A percentile compares a stretch with the other conserved stretches of the same genome.
Conservation (phyloP, 768 basidiomycete genomes). For the Amanita jacksonii region DNA sequence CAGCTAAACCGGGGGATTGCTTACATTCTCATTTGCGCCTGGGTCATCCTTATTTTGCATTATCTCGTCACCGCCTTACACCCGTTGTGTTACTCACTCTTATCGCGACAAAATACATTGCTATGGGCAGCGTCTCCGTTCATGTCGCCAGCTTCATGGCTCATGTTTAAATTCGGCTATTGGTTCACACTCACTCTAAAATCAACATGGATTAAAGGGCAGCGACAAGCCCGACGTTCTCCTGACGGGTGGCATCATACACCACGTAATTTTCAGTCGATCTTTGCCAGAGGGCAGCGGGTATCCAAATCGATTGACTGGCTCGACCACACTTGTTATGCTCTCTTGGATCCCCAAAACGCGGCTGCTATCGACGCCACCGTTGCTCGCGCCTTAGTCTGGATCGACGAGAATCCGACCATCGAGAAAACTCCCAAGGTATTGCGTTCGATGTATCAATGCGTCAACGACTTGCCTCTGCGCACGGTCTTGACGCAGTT, state of each 20-base stretch:
- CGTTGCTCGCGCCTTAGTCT: neutral
- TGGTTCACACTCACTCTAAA: neutral
- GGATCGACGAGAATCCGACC: neutral
- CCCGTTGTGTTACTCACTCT: neutral
- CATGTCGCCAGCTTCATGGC: neutral
- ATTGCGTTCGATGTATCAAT: neutral
- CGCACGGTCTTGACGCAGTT: neutral
- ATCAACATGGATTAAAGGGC: no score
- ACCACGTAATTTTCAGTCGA: neutral
- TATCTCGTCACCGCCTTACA: neutral
- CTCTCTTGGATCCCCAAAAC: neutral
- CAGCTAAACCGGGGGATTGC: neutral
- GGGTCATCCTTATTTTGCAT: neutral
- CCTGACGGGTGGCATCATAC: neutral
- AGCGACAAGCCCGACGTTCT: neutral
- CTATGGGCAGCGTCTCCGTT: neutral
- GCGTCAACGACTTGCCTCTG: neutral
- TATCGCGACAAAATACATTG: neutral
- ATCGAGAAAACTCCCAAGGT: neutral
- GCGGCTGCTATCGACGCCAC: neutral
- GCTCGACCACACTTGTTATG: conserved; percentile 1
- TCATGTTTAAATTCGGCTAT: neutral
- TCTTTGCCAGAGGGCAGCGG: neutral
- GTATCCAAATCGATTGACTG: neutral
- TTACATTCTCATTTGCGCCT: neutral